phyloP scores from a whole-genome alignment of 2,329 filamentous ascomycete genomes.

The Phyllosticta citriasiana region DNA sequence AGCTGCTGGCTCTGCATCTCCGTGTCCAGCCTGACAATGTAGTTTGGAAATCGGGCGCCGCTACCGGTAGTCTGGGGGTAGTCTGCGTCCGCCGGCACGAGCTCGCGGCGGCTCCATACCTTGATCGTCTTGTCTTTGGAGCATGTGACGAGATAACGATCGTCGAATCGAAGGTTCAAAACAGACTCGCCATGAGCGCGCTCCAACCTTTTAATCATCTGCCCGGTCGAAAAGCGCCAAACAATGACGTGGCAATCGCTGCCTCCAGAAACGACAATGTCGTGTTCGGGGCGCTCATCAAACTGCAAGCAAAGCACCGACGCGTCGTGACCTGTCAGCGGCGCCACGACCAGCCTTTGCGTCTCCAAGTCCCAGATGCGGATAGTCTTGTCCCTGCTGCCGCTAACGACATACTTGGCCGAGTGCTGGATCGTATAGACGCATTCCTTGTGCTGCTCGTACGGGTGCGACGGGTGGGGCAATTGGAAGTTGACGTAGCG shows the following conservation, averaged over 20 bases:
- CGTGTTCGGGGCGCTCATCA: slow-evolving; percentile 75
- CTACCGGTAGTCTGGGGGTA: slow-evolving; percentile 27
- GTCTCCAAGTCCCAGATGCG: slow-evolving; percentile 85
- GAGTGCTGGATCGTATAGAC: slow-evolving; percentile 93
- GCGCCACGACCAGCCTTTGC: slow-evolving; percentile 62
- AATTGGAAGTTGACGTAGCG: slow-evolving; percentile 80
- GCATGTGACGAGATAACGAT: slow-evolving; percentile 84
- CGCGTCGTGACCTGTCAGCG: slow-evolving; percentile 65
- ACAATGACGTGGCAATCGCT: slow-evolving; percentile 86
- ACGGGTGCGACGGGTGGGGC: slow-evolving; percentile 67
- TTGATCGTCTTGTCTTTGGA: slow-evolving; percentile 98
- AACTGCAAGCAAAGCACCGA: slow-evolving; percentile 95
- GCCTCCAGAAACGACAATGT: slow-evolving; percentile 89
- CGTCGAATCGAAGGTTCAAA: slow-evolving; percentile 85
- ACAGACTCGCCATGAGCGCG: slow-evolving; percentile 83
- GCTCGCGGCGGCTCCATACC: slow-evolving; percentile 69
- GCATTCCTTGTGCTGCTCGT: slow-evolving; percentile 83
- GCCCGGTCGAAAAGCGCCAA: slow-evolving; percentile 87
- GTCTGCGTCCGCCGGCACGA: slow-evolving; percentile 29
- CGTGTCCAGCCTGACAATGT: slow-evolving; percentile 43
- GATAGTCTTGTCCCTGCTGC: slow-evolving; percentile 79
- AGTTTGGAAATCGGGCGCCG: slow-evolving; percentile 39
- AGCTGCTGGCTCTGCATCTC: slow-evolving; percentile 27
- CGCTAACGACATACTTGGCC: slow-evolving; percentile 78
- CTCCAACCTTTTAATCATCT: slow-evolving; percentile 64